Percentiles rank a stretch among this genome's conserved stretches.
phyloP scores from a whole-genome alignment of 1,139 yeast genomes.

The Groenewaldozyma sp. region DNA sequence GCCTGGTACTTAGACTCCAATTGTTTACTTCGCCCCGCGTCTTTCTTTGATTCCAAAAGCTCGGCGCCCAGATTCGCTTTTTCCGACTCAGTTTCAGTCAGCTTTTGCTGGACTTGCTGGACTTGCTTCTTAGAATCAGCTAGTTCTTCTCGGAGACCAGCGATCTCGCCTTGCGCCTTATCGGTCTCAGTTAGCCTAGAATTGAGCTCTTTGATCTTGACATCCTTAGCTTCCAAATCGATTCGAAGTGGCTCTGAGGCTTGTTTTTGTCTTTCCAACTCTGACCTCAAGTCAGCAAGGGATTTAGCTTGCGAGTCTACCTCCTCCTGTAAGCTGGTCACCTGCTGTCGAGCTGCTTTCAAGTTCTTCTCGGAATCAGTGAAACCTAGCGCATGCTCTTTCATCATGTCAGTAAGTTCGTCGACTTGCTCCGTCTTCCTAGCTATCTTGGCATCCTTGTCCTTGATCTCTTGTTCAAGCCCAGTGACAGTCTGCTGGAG shows the following conservation, averaged over 20 bases:
- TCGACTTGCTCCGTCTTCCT: no score
- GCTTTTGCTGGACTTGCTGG: neutral
- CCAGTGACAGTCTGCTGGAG: no score
- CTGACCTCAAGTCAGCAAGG: slow-evolving; percentile 4
- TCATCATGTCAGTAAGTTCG: slow-evolving; percentile 7
- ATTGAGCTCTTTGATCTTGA: slow-evolving; percentile 16
- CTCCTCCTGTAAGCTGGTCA: neutral
- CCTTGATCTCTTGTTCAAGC: no score
- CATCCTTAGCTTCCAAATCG: slow-evolving; percentile 12
- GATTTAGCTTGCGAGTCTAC: neutral
- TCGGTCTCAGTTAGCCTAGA: slow-evolving; percentile 9
- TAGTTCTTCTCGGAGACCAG: slow-evolving; percentile 14
- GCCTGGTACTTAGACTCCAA: slow-evolving; percentile 14
- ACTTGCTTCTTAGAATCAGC: slow-evolving; percentile 7
- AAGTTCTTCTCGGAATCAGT: no score
- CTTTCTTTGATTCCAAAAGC: slow-evolving; percentile 13
- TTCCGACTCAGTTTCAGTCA: slow-evolving; percentile 4
- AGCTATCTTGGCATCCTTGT: no score
- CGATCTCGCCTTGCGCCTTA: slow-evolving; percentile 10
- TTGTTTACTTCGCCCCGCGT: slow-evolving; percentile 10
- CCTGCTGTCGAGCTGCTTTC: no score
- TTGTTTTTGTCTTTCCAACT: slow-evolving; percentile 6
- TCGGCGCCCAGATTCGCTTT: slow-evolving; percentile 13
- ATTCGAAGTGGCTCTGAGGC: no score
- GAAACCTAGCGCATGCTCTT: no score